Evolutionary conservation across 495 filamentous ascomycete genomes (phyloP).

Genomic region (Chlorociboria aeruginascens): DNA sequence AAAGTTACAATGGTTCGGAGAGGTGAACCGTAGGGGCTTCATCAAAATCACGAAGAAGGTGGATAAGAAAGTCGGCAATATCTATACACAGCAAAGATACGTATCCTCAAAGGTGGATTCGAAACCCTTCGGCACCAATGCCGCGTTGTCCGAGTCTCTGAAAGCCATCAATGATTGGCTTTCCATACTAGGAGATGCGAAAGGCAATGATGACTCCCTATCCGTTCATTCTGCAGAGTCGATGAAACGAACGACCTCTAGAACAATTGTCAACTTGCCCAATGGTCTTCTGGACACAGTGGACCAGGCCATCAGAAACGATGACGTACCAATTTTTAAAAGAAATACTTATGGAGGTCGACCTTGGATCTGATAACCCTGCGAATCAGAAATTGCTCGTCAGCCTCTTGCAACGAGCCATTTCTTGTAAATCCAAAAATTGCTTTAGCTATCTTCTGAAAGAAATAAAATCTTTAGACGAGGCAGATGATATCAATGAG

Average conservation of each 20-base stretch:
- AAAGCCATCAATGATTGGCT: conserved; percentile 85
- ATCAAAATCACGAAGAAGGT: conserved; percentile 97
- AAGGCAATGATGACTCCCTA: conserved; percentile 53
- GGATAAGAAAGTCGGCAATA: conserved; percentile 73
- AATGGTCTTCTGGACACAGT: conserved; percentile 53
- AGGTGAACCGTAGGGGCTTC: conserved; percentile 90
- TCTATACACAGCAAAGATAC: conserved; percentile 67
- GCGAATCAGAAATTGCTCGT: conserved; percentile 54
- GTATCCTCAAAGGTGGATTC: conserved; percentile 79
- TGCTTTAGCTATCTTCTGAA: conserved; percentile 60
- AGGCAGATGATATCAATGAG: conserved; percentile 83
- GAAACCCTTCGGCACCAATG: conserved; percentile 71
- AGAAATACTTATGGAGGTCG: conserved; percentile 44
- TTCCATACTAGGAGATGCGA: conserved; percentile 61
- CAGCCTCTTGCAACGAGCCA: conserved; percentile 73
- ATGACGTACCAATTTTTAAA: conserved; percentile 52
- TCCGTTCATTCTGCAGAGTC: conserved; percentile 62
- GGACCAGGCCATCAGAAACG: conserved; percentile 65
- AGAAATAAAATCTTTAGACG: conserved; percentile 57
- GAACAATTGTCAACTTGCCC: conserved; percentile 58
- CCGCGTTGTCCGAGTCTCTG: conserved; percentile 49
- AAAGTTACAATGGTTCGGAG: conserved; percentile 94
- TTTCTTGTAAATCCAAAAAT: conserved; percentile 53
- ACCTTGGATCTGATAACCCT: conserved; percentile 35
- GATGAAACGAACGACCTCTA: conserved; percentile 56